phyloP scores from a whole-genome alignment of 2,329 filamentous ascomycete genomes.

The Cladosporium phlei region DNA sequence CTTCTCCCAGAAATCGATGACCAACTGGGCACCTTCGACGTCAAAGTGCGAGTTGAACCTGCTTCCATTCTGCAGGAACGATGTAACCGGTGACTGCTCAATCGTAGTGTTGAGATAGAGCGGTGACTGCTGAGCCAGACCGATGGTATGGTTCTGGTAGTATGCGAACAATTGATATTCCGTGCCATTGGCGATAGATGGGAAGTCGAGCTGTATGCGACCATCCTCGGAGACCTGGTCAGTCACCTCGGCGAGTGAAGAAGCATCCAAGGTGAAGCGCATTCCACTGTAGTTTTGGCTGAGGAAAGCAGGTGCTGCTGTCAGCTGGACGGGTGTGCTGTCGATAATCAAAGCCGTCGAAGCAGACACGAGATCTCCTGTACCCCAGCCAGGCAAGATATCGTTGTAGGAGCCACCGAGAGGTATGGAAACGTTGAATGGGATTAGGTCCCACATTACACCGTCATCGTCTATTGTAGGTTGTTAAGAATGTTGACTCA shows the following conservation, averaged over 20 bases:
- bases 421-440: slow-evolving; percentile 30
- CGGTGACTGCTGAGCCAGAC: slow-evolving; percentile 30
- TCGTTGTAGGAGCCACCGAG: slow-evolving; percentile 28
- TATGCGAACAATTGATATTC: slow-evolving; percentile 29
- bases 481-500: no score
- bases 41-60: slow-evolving; percentile 35
- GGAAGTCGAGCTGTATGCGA: slow-evolving; percentile 23
- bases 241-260: slow-evolving; percentile 28
- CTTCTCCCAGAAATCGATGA: slow-evolving; percentile 33
- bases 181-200: slow-evolving; percentile 17
- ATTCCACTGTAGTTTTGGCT: slow-evolving; percentile 20
- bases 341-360: slow-evolving; percentile 17
- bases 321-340: slow-evolving; percentile 13
- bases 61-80: slow-evolving; percentile 31
- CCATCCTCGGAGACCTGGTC: slow-evolving; percentile 24
- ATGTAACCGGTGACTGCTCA: slow-evolving; percentile 20
- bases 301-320: slow-evolving; percentile 15
- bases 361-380: slow-evolving; percentile 27
- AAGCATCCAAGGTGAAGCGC: slow-evolving; percentile 20
- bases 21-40: slow-evolving; percentile 22
- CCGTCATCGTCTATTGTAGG: slow-evolving; percentile 34
- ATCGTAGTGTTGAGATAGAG: slow-evolving; percentile 21
- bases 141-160: slow-evolving; percentile 27
- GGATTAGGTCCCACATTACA: slow-evolving; percentile 31
- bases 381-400: slow-evolving; percentile 37